phyloP scores from a whole-genome alignment of 1,284 basidiomycete species.

The Rhodotorula sp. region DNA sequence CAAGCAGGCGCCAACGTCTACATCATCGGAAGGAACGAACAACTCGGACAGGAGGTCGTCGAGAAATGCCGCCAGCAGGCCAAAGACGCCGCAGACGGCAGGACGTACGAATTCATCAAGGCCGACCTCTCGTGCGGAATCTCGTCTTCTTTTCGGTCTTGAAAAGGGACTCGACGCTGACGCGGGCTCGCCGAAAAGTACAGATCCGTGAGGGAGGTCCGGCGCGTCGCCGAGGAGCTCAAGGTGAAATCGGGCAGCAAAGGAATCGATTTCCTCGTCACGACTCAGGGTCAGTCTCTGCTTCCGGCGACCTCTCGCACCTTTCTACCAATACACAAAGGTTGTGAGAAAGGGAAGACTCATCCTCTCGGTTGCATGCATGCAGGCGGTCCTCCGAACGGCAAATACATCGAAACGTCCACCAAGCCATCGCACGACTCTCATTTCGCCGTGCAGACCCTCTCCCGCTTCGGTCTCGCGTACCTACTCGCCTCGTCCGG shows the following conservation, averaged over 20 bases:
- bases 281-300: slow-evolving; percentile 44
- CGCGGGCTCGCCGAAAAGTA: background rate
- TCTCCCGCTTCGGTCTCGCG: slow-evolving; percentile 49
- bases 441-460: slow-evolving; percentile 49
- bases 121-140: slow-evolving; percentile 46
- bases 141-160: background rate
- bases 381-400: slow-evolving; percentile 32
- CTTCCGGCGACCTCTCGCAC: background rate
- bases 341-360: no score
- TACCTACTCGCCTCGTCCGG: slow-evolving; percentile 46
- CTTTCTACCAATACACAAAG: background rate
- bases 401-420: slow-evolving; percentile 3
- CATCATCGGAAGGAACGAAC: slow-evolving; percentile 49
- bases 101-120: slow-evolving; percentile 48
- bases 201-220: slow-evolving; percentile 44
- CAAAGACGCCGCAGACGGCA: slow-evolving; percentile 3
- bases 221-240: slow-evolving; percentile 42
- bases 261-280: slow-evolving; percentile 50
- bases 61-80: slow-evolving; percentile 39
- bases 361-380: background rate
- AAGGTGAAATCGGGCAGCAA: slow-evolving; percentile 32
- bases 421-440: slow-evolving; percentile 5
- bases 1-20: slow-evolving; percentile 48
- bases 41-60: slow-evolving; percentile 45
- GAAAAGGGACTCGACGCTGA: background rate